Conservation (phyloP, 257 asterid genomes). For the Solanum etuberosum region DNA sequence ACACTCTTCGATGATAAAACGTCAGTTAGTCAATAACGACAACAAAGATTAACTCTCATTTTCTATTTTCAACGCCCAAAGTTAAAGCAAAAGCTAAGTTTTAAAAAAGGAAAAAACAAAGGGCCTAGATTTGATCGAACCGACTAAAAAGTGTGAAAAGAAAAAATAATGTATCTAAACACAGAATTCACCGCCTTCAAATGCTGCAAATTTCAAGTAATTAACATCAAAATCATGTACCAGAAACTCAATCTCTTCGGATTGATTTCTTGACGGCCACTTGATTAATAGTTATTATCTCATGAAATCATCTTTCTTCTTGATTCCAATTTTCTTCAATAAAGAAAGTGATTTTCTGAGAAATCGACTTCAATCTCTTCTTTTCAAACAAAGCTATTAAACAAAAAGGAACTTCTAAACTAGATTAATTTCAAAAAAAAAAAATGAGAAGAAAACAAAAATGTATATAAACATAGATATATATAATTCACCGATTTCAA, state of each 20-base stretch:
- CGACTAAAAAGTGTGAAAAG: background rate
- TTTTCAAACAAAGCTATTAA: background rate
- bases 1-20: background rate
- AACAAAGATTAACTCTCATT: background rate
- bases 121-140: background rate
- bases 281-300: background rate
- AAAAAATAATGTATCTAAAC: background rate
- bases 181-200: background rate
- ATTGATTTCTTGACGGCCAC: background rate
- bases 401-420: background rate
- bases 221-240: background rate
- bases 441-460: too few species aligned
- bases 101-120: background rate
- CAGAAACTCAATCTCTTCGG: background rate
- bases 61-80: background rate
- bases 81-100: background rate
- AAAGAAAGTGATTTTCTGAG: background rate
- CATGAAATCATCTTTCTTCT: background rate
- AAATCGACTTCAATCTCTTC: background rate
- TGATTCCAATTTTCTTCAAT: background rate
- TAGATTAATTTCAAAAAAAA: background rate
- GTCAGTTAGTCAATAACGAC: background rate
- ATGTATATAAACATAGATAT: background rate
- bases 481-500: background rate
- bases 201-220: background rate